Evolutionary conservation across 2,329 filamentous ascomycete genomes (phyloP).

Genomic region (Didymella pomorum): DNA sequence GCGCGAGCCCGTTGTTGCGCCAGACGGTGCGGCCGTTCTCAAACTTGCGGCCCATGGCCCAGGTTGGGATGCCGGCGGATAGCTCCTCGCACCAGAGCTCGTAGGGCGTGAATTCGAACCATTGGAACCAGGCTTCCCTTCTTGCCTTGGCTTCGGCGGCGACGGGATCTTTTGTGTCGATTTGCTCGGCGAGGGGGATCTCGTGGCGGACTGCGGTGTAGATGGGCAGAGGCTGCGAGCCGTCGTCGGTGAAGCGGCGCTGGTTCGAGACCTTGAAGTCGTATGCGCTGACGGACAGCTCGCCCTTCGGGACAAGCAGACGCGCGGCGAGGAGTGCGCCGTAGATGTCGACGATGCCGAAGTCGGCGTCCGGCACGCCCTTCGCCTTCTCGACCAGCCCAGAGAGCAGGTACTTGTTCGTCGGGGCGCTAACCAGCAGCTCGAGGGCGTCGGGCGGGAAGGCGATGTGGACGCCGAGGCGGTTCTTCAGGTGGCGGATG

Average conservation of each 20-base stretch:
- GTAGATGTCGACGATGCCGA: slow-evolving; percentile 93
- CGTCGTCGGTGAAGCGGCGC: slow-evolving; percentile 75
- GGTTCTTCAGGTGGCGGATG: slow-evolving; percentile 84
- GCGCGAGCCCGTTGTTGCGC: slow-evolving; percentile 69
- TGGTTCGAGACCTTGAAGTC: slow-evolving; percentile 96
- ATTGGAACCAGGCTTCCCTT: slow-evolving; percentile 90
- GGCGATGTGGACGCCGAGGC: slow-evolving; percentile 87
- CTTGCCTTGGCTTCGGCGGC: slow-evolving; percentile 56
- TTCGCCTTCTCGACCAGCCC: slow-evolving; percentile 91
- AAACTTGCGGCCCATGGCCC: slow-evolving; percentile 88
- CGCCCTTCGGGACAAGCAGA: slow-evolving; percentile 84
- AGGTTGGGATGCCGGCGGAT: slow-evolving; percentile 89
- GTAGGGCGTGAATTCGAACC: slow-evolving; percentile 91
- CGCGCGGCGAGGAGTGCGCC: slow-evolving; percentile 85
- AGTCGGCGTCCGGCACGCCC: slow-evolving; percentile 79
- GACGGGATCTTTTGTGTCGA: slow-evolving; percentile 46
- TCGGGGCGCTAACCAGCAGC: slow-evolving; percentile 84
- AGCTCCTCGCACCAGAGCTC: slow-evolving; percentile 97
- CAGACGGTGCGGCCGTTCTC: slow-evolving; percentile 72
- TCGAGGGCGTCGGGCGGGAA: slow-evolving; percentile 86
- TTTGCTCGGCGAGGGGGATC: slow-evolving; percentile 72
- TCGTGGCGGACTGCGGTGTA: slow-evolving; percentile 96
- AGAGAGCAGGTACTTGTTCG: slow-evolving; percentile 88
- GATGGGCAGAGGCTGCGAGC: slow-evolving; percentile 86
- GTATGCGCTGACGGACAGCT: slow-evolving; percentile 75